Evolutionary conservation across 1,284 basidiomycete species (phyloP).

Genomic region (Cystobasidium slooffiae): DNA sequence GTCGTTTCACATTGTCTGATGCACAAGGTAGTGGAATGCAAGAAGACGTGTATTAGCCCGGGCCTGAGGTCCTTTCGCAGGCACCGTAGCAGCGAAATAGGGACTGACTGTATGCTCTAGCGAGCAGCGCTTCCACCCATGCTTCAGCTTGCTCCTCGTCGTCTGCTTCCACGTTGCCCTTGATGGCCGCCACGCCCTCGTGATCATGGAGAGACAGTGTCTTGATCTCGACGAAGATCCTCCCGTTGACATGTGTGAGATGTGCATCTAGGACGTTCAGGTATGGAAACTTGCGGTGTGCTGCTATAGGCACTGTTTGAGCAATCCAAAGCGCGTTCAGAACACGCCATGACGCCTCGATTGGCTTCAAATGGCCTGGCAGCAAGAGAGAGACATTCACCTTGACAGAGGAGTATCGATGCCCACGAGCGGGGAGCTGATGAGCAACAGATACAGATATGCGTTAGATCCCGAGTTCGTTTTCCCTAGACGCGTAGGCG

Average conservation of each 20-base stretch:
- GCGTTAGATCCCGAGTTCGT: not conserved
- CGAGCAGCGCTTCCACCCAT: slow-evolving; percentile 31
- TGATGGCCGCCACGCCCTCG: slow-evolving; percentile 34
- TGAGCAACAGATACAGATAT: not conserved
- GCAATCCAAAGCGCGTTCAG: not conserved
- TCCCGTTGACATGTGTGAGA: not conserved
- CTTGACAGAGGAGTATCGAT: slow-evolving; percentile 37
- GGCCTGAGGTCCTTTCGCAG: too few relatives aligned
- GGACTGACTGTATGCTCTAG: slow-evolving; percentile 26
- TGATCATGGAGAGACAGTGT: slow-evolving; percentile 19
- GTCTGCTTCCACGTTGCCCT: slow-evolving; percentile 26
- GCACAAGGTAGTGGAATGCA: not conserved
- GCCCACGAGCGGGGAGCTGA: slow-evolving; percentile 36
- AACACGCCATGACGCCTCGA: not conserved
- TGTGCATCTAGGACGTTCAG: slow-evolving; percentile 35
- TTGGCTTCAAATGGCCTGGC: not conserved
- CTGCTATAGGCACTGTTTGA: slow-evolving; percentile 28
- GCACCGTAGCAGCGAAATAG: too few relatives aligned
- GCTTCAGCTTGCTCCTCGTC: slow-evolving; percentile 24
- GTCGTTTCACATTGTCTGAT: slow-evolving; percentile 26
- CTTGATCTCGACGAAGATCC: slow-evolving; percentile 34
- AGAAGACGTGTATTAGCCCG: not conserved
- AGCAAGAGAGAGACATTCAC: slow-evolving; percentile 1
- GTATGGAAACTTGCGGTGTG: slow-evolving; percentile 34
- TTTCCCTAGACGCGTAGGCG: too few relatives aligned